These are phyloP conservation scores for Ogataea polymorpha DNA, from an alignment of 805 yeast species.

Conservation along the genomic window DNA sequence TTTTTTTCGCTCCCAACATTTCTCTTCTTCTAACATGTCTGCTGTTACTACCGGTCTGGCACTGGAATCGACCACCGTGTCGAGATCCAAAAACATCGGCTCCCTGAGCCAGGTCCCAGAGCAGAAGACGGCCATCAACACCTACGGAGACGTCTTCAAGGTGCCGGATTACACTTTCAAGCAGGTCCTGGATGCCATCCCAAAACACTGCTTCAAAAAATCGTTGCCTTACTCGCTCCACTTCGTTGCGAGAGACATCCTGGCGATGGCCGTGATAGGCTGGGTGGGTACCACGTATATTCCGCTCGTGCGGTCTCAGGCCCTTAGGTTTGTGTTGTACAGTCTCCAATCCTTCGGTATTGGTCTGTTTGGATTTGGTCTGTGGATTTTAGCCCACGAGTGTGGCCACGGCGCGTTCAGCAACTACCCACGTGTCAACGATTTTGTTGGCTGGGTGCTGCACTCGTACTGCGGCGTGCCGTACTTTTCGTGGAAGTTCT, in stretches of 20 bases:
- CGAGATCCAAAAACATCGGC: conserved; percentile 23
- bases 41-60: conserved; percentile 15
- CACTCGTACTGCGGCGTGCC: conserved; percentile 59
- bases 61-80: conserved; percentile 10
- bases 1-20: conserved; percentile 1
- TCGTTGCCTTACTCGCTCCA: conserved; percentile 45
- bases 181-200: conserved; percentile 55
- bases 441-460: conserved; percentile 57
- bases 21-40: conserved; percentile 10
- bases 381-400: conserved; percentile 63
- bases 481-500: conserved; percentile 60
- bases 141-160: conserved; percentile 50
- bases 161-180: conserved; percentile 63
- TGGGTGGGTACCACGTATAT: conserved; percentile 41
- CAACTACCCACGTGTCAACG: conserved; percentile 51
- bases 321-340: conserved; percentile 42
- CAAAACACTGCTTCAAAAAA: conserved; percentile 59
- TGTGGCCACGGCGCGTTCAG: conserved; percentile 65
- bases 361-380: conserved; percentile 53
- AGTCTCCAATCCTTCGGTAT: conserved; percentile 36
- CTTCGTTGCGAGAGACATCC: conserved; percentile 53
- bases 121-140: conserved; percentile 41
- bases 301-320: conserved; percentile 37
- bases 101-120: conserved; percentile 13
- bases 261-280: conserved; percentile 41